Base-by-base conservation (phyloP, 148 eudicot genomes). In the Cornus suecica region DNA sequence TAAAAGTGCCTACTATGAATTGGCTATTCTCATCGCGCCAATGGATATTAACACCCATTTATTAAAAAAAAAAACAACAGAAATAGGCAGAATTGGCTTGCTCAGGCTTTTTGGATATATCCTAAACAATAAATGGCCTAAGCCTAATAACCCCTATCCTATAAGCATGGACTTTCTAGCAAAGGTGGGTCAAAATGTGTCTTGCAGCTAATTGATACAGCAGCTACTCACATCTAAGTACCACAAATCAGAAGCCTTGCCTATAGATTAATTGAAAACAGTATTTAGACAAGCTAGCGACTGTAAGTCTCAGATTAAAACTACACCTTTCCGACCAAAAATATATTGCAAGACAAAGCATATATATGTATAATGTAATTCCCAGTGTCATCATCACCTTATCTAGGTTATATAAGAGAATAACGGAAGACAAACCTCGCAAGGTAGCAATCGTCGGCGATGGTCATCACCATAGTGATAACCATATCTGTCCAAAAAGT, bases 371-470 rank as follows among this genome's bases (percentile, higher is more conserved):
- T 18, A 58, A 18, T 58, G 62, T 14, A 58, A 2, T 58, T 20
- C 62, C 22, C 8, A 18, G n/a, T 22, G 20, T 22, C 8, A 58
- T 58, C 23, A 58, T 58, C 15, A 16, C 42, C 58, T 14, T 4
- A 22, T 20, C 45, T n/a, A 45, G 63, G 22, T 65, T 31, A 74
- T 27, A 32, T 16, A 13, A 41, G 24, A 27, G 24, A 31, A 27
- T 1, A 27, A 22, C 10, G 31, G 27, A 41, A 66, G 52, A 65
- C 85, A 73, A 81, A 95, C 99, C 99, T 95, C 99, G 52, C 87
- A 82, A 71, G 99, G 86, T 79, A 95, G 99, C 83, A 95, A 85
- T 11, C 91, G 83, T 66, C 99, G 87, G 72, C 86, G 76, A 75
- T 45, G 48, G 61, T 77, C 83, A 68, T 88, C 84, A 63, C 97